Base-by-base conservation (phyloP, 2,329 filamentous ascomycete genomes). In the Didymella pomorum region DNA sequence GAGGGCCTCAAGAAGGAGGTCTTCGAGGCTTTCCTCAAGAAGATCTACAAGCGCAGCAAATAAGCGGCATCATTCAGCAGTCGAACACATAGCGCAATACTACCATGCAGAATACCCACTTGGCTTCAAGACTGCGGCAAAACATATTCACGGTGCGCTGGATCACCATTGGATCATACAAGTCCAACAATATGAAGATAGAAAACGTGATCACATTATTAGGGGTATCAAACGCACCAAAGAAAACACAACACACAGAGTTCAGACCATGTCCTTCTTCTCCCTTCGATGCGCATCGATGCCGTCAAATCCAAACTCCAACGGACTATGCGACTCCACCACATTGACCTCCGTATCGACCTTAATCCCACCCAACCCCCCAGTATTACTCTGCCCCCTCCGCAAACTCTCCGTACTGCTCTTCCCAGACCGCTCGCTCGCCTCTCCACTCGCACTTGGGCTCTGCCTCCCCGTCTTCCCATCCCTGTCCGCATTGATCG, bases 21-120 rank as follows among this genome's bases (percentile, higher is more conserved):
- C 39, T 97, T 98, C 68, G 90, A 96, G 71, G 85, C 86, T 43
- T 99, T 98, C 84, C 83, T 99, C 65, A 83, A 84, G 79, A 99
- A 99, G 86, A 98, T 99, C 76, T 98, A 98, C 86, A 97, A 97
- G 88, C 86, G 95, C 75, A 95, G 87, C 86, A 98, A 97, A 82
- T 98, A 91, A 77, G 37, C 29, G 23, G 37, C 18, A 11, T 26
- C 8, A 16, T 7, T 12, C 46, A n/a, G n/a, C 29, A 9, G 23
- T 21, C 21, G 10, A 23, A 18, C 7, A 39, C 11, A 21, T 33
- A 47, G 35, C 39, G 43, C 42, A 25, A 39, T 33, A 29, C 25
- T 20, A 37, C 23, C n/a, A 43, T 12, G 37, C 37, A 14, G 44
- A 49, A 52, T 52, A 58, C 49, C 55, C 55, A 48, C 23, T 25